These are phyloP conservation scores for Fusarium xylarioides DNA, from an alignment of 2,329 filamentous ascomycete species.

Conservation along the genomic window DNA sequence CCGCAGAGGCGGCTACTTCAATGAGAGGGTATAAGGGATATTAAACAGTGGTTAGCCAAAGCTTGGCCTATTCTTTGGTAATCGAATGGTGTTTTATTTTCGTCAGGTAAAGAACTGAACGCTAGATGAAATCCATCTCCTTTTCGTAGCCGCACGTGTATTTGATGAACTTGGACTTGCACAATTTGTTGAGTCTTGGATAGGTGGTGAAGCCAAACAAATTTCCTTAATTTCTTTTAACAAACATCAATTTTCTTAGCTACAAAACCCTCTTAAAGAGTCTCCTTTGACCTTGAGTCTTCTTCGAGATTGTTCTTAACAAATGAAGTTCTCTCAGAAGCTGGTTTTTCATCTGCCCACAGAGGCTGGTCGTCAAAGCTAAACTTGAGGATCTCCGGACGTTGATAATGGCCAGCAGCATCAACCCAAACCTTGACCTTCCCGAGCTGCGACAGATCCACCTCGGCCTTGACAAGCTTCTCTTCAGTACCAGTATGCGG, in stretches of 20 bases:
- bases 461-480: neutral
- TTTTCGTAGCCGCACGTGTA: fast-evolving
- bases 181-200: neutral
- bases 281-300: fast-evolving
- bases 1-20: neutral
- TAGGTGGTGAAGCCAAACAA: neutral
- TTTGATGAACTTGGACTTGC: neutral
- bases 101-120: fast-evolving
- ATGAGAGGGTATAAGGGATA: neutral
- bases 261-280: fast-evolving
- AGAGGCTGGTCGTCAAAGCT: neutral
- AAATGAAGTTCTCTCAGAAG: fast-evolving
- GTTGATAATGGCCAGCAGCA: neutral
- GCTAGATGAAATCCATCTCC: fast-evolving
- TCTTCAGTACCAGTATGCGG: neutral
- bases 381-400: neutral
- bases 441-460: neutral
- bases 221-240: too few relatives aligned
- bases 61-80: fast-evolving
- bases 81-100: neutral
- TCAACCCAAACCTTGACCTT: neutral
- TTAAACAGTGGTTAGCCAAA: neutral
- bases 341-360: neutral
- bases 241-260: too few relatives aligned
- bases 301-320: fast-evolving